Evolutionary conservation across 345 rosid genomes (phyloP), one percentile per base, ranked within the genome.

Genomic region (Aethionema arabicum): DNA sequence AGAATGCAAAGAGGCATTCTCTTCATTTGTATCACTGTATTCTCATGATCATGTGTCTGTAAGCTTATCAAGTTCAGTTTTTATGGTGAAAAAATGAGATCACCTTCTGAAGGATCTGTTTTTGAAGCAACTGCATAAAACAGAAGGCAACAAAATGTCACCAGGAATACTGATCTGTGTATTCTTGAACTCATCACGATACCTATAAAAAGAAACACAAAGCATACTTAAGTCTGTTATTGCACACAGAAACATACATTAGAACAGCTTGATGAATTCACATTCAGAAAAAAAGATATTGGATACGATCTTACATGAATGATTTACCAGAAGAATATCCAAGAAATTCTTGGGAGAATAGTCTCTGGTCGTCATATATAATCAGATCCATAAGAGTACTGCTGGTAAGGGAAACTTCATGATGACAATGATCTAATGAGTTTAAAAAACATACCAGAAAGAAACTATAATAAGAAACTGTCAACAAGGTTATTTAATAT

Each of bases 81-180:
- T 12, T 38, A 4, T 15, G 65, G 52, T 32, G 32, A 16, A 58
- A 66, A 66, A 33, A 6, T 12, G 14, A 51, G 14, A 51, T 44
- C 27, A 88, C 96, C 93, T 82, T 88, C 87, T 21, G 73, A 62
- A 37, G 85, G 90, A 72, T 75, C 70, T 9, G 84, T 82, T 31
- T 13, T 53, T 48, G 55, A 66, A 32, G 78, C 82, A 57, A 49
- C 72, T 12, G 69, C 47, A 10, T 67, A 76, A 6, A 75, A 66
- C 41, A 59, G 57, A 52, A 72, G 73, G 68, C 57, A 77, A 67
- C 68, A 64, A 52, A 41, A 76, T 6, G 75, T 66, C 15, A 75
- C 55, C 41, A 68, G 61, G 9, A 83, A 76, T 42, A 73, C 15
- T 54, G 40, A 76, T 72, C 63, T 4, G 29, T 30, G 9, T 68